These are phyloP conservation scores for Neurospora sp. DNA, from an alignment of 2,329 filamentous ascomycete genomes.

Conservation along the genomic window DNA sequence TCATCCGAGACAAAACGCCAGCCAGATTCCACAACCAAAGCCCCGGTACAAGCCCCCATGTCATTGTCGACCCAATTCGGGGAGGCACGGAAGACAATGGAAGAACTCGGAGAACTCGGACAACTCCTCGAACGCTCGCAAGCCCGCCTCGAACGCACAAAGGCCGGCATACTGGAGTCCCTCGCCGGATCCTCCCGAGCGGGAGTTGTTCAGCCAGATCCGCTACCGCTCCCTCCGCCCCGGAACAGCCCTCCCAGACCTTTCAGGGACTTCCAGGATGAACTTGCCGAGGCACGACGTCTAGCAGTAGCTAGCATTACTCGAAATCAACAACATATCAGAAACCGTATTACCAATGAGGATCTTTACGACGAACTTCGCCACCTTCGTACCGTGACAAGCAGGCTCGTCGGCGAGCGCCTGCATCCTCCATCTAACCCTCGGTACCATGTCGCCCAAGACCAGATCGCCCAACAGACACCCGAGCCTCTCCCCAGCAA, in stretches of 20 bases:
- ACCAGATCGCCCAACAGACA: background rate
- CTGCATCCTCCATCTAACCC: background rate
- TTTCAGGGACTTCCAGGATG: background rate
- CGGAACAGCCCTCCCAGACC: background rate
- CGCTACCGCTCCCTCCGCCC: background rate
- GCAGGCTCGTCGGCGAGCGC: background rate
- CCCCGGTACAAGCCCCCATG: background rate
- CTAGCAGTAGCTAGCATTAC: background rate
- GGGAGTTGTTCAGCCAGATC: background rate
- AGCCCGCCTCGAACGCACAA: background rate
- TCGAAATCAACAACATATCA: background rate
- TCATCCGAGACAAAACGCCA: background rate
- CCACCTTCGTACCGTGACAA: background rate
- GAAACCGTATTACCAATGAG: background rate
- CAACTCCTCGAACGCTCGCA: background rate
- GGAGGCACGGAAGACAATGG: background rate
- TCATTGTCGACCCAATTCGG: background rate
- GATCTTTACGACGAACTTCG: background rate
- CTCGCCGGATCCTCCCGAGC: background rate
- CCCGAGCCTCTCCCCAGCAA: background rate
- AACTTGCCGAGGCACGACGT: background rate
- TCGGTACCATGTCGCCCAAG: background rate
- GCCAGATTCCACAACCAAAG: background rate
- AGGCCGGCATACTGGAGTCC: background rate
- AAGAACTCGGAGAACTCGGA: background rate